Evolutionary conservation across 495 filamentous ascomycete species (phyloP), one percentile per base, ranked within the genome.

Genomic region (Rhypophila decipiens): DNA sequence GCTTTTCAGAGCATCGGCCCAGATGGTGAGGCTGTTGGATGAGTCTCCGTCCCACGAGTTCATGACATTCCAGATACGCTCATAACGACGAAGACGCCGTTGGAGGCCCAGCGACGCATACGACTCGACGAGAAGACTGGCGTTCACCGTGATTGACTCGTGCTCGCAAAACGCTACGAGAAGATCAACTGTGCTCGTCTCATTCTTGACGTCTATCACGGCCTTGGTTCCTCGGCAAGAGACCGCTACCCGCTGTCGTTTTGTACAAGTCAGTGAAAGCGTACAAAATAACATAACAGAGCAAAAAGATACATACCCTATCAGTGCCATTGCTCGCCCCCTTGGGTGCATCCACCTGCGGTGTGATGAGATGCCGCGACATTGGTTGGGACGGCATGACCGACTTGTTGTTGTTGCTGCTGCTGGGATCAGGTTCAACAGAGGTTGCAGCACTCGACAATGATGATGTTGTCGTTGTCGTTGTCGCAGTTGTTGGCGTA

Each of bases 21-120:
- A 31, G 17, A 95, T 64, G 13, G 84, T 59, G 15, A 96, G 69
- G 1, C 70, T 64, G 58, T 93, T 91, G 51, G 86, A 77, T 1
- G 72, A 69, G 60, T 95, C 90, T 13, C 73, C 66, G 27, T 91
- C 82, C 93, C 93, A 98, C 3, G 89, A 93, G 61, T 91, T 94
- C 76, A 96, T 74, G 21, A 95, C 78, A 63, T 96, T 88, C 29
- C 89, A 79, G 21, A 97, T 74, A 50, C 78, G 80, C 68, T 98
- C 93, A 61, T 96, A 96, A 7, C 78, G 82, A 11, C 93, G 86
- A 20, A 98, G 62, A 3, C 86, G 82, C 38, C 93, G 80, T 58
- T 94, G 86, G 3, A 98, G 71, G n/a, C 88, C 89, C 1, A 91
- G 67, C 31, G 79, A 73, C 17, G 68, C 64, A 58, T 87, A 96